Evolutionary conservation across 306 rosid species (phyloP).

Genomic region (Benincasa hispida): DNA sequence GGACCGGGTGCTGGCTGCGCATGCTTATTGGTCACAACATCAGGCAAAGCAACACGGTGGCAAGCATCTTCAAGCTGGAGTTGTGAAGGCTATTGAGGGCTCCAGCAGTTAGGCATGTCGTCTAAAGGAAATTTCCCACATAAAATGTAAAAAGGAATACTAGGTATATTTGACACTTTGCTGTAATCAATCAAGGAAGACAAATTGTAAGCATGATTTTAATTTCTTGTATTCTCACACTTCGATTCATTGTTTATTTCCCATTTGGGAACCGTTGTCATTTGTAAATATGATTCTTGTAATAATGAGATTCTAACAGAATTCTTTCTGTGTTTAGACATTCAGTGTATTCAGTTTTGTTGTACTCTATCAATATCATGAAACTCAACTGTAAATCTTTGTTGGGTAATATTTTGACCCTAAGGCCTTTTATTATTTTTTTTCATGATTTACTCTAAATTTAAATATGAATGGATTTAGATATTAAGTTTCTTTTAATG

Average conservation of each 20-base stretch:
- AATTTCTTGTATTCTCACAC: slow-evolving; percentile 53
- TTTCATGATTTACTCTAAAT: neutral
- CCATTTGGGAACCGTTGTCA: slow-evolving; percentile 31
- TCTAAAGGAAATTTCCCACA: slow-evolving; percentile 22
- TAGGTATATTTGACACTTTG: slow-evolving; percentile 23
- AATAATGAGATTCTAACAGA: slow-evolving; percentile 38
- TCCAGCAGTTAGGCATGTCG: slow-evolving; percentile 16
- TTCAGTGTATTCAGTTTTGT: slow-evolving; percentile 24
- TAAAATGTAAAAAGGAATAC: slow-evolving; percentile 34
- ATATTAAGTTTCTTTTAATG: neutral
- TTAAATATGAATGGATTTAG: neutral
- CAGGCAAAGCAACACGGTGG: slow-evolving; percentile 53
- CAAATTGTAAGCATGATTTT: slow-evolving; percentile 54
- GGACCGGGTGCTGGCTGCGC: slow-evolving; percentile 77
- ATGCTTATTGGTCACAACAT: slow-evolving; percentile 72
- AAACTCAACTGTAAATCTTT: slow-evolving; percentile 1
- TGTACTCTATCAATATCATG: neutral
- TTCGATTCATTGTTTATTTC: slow-evolving; percentile 36
- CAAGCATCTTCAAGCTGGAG: slow-evolving; percentile 39
- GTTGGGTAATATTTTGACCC: neutral
- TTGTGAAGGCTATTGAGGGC: slow-evolving; percentile 35
- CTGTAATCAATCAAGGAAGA: slow-evolving; percentile 23
- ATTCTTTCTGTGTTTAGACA: slow-evolving; percentile 12
- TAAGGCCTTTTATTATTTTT: neutral
- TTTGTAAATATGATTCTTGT: slow-evolving; percentile 55